Evolutionary conservation across 2,329 filamentous ascomycete species (phyloP), one percentile per base, ranked within the genome.

Genomic region (Colletotrichum coccodes): DNA sequence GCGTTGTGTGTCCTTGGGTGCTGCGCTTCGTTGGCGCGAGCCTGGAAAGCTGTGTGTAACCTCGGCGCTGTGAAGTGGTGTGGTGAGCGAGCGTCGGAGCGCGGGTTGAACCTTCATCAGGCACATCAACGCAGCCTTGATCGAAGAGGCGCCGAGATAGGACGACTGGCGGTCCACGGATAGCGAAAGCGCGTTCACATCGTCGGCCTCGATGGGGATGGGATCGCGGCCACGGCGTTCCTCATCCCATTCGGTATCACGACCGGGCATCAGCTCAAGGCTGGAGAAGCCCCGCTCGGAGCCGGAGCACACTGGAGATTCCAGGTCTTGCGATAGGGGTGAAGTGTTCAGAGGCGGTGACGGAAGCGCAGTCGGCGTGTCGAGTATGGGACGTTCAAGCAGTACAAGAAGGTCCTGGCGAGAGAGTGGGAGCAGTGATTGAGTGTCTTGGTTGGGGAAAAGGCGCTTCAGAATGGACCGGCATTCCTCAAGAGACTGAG

Each of bases 141-240:
- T 91, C 6, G 91, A 94, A 0, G 92, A 94, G 18, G 92, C 90
- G 1, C 91, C 91, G 4, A 94, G 82, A 74, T 94, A 94, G 3
- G 91, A 87, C 4, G 84, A 79, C 72, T 89, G 87, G 49, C 90
- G 87, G 65, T 92, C 87, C 6, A 86, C 80, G 2, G 82, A 80
- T 38, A 86, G 86, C 75, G 90, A 92, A 2, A 93, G 81, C 0
- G 90, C 90, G 28, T 78, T 78, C 38, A 77, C 71, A 57, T 77
- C 90, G 76, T 93, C 91, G 0, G 90, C 90, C 72, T 93, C 87
- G 7, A 82, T 84, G n/a, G 87, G 87, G 60, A 90, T 84, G 6
- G 86, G 80, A 64, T 90, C 87, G 60, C 83, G 80, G 44, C 82
- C 84, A 65, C 85, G 79, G 58, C 84, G 80, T 72, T 87, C 88